These are phyloP conservation scores for Ministeria vibrans DNA, from an alignment of 78 protist genomes.

Conservation along the genomic window DNA sequence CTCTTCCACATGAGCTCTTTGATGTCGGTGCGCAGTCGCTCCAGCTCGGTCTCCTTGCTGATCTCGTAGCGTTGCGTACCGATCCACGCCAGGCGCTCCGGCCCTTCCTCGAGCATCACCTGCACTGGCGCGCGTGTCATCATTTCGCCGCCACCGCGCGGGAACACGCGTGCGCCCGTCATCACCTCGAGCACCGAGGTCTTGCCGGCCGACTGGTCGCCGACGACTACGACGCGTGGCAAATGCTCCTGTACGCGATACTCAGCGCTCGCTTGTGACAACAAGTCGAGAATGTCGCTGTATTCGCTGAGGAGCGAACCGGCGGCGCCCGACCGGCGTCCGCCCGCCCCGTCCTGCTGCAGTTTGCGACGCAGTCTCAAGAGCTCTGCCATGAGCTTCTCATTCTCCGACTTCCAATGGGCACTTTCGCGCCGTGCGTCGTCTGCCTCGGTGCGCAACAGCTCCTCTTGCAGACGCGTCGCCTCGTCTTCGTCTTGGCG, in stretches of 20 bases:
- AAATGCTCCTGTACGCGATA: constrained; percentile 11
- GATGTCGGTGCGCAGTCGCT: not conserved
- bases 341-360: no score
- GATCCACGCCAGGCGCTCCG: constrained; percentile 7
- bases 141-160: constrained; percentile 45
- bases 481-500: no score
- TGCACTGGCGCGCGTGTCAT: constrained; percentile 37
- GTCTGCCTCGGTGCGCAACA: no score
- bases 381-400: no score
- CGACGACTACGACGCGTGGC: constrained; percentile 36
- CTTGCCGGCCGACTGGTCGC: constrained; percentile 42
- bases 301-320: no score
- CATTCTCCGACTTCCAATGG: no score
- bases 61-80: constrained; percentile 12
- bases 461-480: no score
- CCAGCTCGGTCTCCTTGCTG: constrained; percentile 7
- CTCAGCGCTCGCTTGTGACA: not conserved
- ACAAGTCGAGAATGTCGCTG: constrained; percentile 19
- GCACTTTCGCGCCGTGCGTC: no score
- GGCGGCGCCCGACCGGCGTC: no score
- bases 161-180: constrained; percentile 25
- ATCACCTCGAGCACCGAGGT: constrained; percentile 38
- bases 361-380: no score
- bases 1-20: constrained; percentile 8
- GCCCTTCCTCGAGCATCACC: constrained; percentile 26